Evolutionary conservation across 202 grass and related monocot species (phyloP).

Genomic region (Panicum hallii): DNA sequence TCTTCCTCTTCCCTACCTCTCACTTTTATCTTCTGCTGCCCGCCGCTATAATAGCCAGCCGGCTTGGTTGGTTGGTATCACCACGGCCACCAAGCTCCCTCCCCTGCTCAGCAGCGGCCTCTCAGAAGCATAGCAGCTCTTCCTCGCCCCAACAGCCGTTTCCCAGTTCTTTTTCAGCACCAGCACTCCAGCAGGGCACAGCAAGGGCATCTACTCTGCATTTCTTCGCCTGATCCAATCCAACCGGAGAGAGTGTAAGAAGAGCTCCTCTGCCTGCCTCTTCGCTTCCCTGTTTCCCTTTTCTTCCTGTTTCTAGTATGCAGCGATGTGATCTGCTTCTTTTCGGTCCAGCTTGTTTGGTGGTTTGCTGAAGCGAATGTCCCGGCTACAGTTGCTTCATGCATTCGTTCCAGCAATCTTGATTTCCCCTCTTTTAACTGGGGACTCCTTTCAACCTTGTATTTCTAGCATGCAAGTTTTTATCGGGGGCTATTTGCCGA

Average conservation of each 20-base stretch:
- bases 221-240: neutral
- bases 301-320: neutral
- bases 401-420: neutral
- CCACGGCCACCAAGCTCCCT: neutral
- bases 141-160: neutral
- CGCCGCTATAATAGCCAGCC: neutral
- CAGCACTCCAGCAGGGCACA: neutral
- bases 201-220: neutral
- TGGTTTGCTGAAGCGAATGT: neutral
- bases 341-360: neutral
- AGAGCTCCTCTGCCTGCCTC: neutral
- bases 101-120: neutral
- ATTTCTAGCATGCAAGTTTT: too few species aligned
- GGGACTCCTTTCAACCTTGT: too few species aligned
- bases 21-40: neutral
- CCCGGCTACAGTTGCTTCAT: neutral
- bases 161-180: neutral
- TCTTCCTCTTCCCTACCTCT: neutral
- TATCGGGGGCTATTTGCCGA: neutral
- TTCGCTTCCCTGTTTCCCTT: neutral
- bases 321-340: neutral
- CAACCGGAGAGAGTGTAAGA: neutral
- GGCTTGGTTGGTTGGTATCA: too few species aligned
- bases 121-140: constrained; percentile 6
- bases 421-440: neutral